Evolutionary conservation across 2,329 filamentous ascomycete species (phyloP), one percentile per base, ranked within the genome.

Genomic region (Fusarium irregulare): DNA sequence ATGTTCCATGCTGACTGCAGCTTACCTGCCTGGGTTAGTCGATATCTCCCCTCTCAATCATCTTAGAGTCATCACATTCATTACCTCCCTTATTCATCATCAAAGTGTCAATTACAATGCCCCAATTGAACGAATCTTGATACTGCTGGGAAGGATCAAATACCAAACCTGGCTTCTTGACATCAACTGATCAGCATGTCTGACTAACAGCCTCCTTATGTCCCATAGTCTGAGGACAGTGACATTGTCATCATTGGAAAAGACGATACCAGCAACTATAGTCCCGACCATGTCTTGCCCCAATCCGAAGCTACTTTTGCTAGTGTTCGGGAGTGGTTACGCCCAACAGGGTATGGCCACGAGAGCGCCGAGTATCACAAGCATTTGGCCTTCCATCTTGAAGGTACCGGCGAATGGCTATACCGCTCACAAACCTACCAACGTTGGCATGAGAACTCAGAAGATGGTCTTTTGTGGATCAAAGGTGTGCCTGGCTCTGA

Each of bases 401-500:
- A 56, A 8, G 64, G 56, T 10, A 73, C 72, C 18, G 64, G 64
- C 8, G 50, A 47, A 42, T 71, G 72, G 72, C 27, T 74, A 11
- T 34, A 49, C 7, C 42, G 21, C 4, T 56, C 49, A 21, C 37
- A 63, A 0, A 34, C 32, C 21, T 74, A 70, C 41, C 49, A 46
- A 9, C 42, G 56, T 8, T 74, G 71, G 72, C 30, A 60, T 2
- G 20, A 60, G 4, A 53, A 28, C 14, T 7, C 42, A 8, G 57
- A 63, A 5, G n/a, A 71, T 51, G 64, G 72, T n/a, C 54, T 72
- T 5, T 48, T 74, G 18, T 74, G 71, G 66, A 72, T 73, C 25
- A 72, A 68, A 44, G 81, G 81, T 0, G 77, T 82, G 23, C 78
- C 80, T 3, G 81, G 80, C 5, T 79, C 79, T 6, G 82, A 8